phyloP scores from a whole-genome alignment of 1,284 basidiomycete species.

The Tausonia pullulans region DNA sequence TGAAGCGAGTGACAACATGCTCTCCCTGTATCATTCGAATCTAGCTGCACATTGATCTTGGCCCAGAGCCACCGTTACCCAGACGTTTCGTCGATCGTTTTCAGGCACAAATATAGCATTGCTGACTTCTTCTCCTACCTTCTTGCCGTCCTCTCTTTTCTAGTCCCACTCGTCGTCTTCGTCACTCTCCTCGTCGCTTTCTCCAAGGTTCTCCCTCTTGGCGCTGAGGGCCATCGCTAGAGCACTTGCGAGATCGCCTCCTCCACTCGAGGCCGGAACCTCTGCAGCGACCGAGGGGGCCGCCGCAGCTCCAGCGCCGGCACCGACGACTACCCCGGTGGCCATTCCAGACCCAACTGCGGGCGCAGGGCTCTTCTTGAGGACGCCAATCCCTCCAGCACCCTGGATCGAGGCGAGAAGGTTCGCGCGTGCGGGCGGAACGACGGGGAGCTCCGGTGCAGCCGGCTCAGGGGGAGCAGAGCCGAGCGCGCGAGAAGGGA shows the following conservation, averaged over 20 bases:
- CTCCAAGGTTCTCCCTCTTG: conserved; percentile 80
- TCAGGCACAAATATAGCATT: background rate
- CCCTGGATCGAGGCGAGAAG: conserved; percentile 58
- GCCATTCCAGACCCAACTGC: conserved; percentile 37
- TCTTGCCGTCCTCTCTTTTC: background rate
- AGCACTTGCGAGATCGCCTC: conserved; percentile 44
- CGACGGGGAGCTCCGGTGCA: conserved; percentile 22
- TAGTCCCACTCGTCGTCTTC: conserved; percentile 78
- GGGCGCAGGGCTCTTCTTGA: conserved; percentile 25
- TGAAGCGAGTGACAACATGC: no score
- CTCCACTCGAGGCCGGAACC: conserved; percentile 19
- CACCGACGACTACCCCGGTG: conserved; percentile 36
- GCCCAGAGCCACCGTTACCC: no score
- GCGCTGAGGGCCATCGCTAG: conserved; percentile 56
- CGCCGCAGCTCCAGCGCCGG: conserved; percentile 29
- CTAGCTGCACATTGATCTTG: no score
- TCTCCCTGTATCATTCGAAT: no score
- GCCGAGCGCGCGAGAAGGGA: conserved; percentile 12
- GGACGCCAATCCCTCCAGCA: conserved; percentile 40
- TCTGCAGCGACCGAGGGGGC: conserved; percentile 19
- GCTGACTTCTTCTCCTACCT: background rate
- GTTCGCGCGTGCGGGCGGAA: conserved; percentile 44
- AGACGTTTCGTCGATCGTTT: no score
- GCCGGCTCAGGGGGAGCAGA: background rate
- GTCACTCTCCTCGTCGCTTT: conserved; percentile 69